Evolutionary conservation across 2,329 filamentous ascomycete genomes (phyloP).

Genomic region (Botryotinia calthae): DNA sequence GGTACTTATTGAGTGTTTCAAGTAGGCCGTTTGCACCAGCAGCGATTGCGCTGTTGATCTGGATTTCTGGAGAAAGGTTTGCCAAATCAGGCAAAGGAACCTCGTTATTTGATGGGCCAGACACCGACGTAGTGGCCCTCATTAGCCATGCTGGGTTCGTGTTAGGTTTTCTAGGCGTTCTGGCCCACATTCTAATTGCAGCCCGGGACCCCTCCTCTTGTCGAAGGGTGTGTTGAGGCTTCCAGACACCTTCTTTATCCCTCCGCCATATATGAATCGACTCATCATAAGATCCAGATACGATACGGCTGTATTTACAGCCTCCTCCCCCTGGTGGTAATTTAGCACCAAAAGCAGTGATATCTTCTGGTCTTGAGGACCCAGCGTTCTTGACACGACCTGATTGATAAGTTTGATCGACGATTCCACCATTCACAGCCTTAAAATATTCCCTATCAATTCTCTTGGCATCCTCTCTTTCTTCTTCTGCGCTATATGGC

Average conservation of each 20-base stretch:
- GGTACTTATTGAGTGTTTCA: slow-evolving; percentile 30
- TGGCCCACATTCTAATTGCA: slow-evolving; percentile 37
- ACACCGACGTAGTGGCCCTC: background rate
- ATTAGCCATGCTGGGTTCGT: slow-evolving; percentile 4
- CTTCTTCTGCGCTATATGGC: slow-evolving; percentile 73
- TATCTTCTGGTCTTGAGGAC: slow-evolving; percentile 70
- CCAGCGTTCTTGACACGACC: slow-evolving; percentile 53
- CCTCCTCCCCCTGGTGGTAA: slow-evolving; percentile 89
- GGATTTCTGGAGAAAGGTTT: slow-evolving; percentile 40
- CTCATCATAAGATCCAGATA: slow-evolving; percentile 95
- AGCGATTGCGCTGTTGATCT: slow-evolving; percentile 54
- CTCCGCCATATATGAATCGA: slow-evolving; percentile 93
- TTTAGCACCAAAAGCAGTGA: slow-evolving; percentile 78
- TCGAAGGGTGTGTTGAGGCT: slow-evolving; percentile 68
- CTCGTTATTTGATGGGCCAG: background rate
- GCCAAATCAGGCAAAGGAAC: background rate
- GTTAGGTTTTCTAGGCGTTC: slow-evolving; percentile 5
- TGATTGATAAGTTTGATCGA: slow-evolving; percentile 36
- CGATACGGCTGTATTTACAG: slow-evolving; percentile 86
- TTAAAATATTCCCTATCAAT: slow-evolving; percentile 72
- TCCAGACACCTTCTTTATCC: slow-evolving; percentile 82
- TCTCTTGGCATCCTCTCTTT: slow-evolving; percentile 67
- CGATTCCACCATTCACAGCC: slow-evolving; percentile 50
- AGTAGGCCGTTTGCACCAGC: slow-evolving; percentile 48
- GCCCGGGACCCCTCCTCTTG: slow-evolving; percentile 67